A percentile compares a stretch with the other conserved stretches of the same genome.
Conservation (phyloP, 116 monocot genomes). For the Papilionanthe hybrid region DNA sequence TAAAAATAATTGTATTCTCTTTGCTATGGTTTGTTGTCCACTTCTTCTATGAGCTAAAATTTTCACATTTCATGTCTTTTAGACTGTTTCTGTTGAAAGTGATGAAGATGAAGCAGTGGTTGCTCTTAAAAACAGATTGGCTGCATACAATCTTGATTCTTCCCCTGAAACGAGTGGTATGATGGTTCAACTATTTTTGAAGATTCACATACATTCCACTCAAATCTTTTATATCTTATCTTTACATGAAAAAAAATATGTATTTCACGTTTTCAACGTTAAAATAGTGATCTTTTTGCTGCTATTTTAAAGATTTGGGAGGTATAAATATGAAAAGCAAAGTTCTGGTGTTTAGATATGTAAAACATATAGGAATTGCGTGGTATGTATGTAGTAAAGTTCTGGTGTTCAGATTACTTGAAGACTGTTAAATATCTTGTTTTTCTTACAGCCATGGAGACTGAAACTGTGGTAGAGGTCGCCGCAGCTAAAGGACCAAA, state of each 20-base stretch:
- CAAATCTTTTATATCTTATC: too few species aligned
- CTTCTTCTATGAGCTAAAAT: not conserved
- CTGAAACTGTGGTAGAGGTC: conserved; percentile 19
- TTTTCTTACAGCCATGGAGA: conserved; percentile 45
- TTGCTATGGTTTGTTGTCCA: not conserved
- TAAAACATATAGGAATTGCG: too few species aligned
- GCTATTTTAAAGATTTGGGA: too few species aligned
- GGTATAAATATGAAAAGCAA: too few species aligned
- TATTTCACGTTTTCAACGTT: too few species aligned
- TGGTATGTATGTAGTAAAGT: too few species aligned
- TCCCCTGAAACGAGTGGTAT: conserved; percentile 57
- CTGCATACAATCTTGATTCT: conserved; percentile 65
- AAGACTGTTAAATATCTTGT: not conserved
- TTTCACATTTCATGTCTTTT: too few species aligned
- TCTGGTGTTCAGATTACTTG: not conserved
- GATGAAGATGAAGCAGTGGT: conserved; percentile 60
- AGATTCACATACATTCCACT: too few species aligned
- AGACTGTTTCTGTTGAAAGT: conserved; percentile 30
- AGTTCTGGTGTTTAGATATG: too few species aligned
- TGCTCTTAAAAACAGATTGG: conserved; percentile 60
- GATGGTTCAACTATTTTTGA: not conserved
- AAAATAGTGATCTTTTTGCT: too few species aligned
- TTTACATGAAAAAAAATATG: too few species aligned
- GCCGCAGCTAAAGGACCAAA: conserved; percentile 7
- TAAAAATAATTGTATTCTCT: not conserved